Conservation (phyloP, 176 grass and related monocot species). For the Phoenix roebelenii region DNA sequence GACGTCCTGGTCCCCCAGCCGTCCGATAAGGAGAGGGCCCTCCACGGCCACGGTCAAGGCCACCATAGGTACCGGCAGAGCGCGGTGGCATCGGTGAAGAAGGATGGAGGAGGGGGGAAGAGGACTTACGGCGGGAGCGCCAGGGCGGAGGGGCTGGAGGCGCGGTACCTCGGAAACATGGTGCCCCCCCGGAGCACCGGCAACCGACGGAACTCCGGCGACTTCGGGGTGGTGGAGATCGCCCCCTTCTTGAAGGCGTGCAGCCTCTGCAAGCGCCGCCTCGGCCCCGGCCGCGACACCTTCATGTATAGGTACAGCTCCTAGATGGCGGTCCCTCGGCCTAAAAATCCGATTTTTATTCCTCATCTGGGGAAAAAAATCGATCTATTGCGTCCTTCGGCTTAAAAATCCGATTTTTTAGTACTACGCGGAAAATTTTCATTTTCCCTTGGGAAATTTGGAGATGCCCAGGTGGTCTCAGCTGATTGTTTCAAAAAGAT, state of each 20-base stretch:
- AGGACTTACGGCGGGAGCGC: background rate
- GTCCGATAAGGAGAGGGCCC: constrained; percentile 25
- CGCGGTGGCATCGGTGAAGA: background rate
- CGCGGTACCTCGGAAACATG: background rate
- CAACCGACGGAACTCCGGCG: background rate
- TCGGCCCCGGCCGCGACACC: background rate
- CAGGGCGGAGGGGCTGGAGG: background rate
- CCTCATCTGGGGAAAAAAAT: too few species aligned
- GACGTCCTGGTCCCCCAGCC: background rate
- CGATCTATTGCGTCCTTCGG: too few species aligned
- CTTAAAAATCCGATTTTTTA: too few species aligned
- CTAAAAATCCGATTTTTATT: background rate
- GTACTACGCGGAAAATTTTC: too few species aligned
- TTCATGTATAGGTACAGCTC: constrained; percentile 8
- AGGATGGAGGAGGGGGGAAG: background rate
- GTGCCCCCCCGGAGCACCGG: background rate
- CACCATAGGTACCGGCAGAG: too few species aligned
- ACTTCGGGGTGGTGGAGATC: background rate
- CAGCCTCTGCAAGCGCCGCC: constrained; percentile 4
- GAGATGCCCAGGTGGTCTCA: too few species aligned
- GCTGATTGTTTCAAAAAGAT: too few species aligned
- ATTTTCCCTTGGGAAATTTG: too few species aligned
- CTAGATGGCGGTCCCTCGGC: background rate
- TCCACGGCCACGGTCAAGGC: constrained; percentile 17
- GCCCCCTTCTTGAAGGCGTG: background rate